These are phyloP conservation scores for Neurospora sp. DNA, from an alignment of 495 filamentous ascomycete genomes.

Conservation along the genomic window DNA sequence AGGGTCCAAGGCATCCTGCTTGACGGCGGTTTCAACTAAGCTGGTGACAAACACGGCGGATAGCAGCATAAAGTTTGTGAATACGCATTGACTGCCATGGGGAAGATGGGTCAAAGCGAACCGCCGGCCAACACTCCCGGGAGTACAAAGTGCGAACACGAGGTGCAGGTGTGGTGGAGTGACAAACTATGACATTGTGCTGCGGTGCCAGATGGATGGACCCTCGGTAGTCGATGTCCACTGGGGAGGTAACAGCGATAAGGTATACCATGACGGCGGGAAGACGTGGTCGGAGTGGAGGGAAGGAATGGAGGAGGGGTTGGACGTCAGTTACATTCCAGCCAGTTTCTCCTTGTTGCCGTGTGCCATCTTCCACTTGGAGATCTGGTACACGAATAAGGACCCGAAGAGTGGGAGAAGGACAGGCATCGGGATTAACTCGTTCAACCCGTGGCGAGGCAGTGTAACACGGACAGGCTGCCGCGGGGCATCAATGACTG, in stretches of 20 bases:
- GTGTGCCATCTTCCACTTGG: background rate
- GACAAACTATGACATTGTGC: background rate
- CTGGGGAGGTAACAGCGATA: background rate
- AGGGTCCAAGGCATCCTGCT: background rate
- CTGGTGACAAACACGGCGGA: background rate
- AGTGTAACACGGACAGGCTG: background rate
- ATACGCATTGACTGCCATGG: background rate
- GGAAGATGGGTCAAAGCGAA: background rate
- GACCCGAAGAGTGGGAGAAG: background rate
- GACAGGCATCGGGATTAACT: background rate
- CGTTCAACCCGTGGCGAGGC: background rate
- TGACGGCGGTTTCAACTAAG: background rate
- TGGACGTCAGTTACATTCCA: background rate
- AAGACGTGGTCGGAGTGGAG: background rate
- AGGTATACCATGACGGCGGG: background rate
- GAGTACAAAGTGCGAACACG: background rate
- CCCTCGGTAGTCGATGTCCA: background rate
- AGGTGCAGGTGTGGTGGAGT: background rate
- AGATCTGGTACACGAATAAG: background rate
- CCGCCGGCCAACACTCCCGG: background rate
- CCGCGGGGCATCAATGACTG: background rate
- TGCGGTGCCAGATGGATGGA: background rate
- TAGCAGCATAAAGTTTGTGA: background rate
- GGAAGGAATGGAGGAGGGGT: background rate
- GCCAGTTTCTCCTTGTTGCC: background rate